phyloP scores from a whole-genome alignment of 23 red algal genomes.

The Gracilaria gracilis region DNA sequence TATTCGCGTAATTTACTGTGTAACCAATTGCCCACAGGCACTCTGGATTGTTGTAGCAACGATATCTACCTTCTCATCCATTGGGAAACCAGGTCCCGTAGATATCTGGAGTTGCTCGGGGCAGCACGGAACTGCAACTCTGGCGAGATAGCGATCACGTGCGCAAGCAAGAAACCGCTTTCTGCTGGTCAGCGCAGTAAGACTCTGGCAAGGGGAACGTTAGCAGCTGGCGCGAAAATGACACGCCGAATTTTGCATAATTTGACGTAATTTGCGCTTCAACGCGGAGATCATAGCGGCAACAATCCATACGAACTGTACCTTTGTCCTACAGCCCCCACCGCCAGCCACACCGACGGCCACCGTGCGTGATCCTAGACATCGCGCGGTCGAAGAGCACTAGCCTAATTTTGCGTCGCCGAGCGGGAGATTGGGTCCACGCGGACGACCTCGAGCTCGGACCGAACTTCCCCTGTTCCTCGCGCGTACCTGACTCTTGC shows the following conservation, averaged over 20 bases:
- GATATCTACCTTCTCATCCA: neutral
- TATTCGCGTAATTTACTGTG: no score
- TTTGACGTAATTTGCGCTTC: conserved; percentile 5
- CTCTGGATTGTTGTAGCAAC: neutral
- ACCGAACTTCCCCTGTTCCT: neutral
- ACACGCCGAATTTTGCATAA: neutral
- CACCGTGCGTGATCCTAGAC: neutral
- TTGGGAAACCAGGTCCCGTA: neutral
- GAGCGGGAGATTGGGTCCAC: conserved; percentile 13
- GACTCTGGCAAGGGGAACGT: no score
- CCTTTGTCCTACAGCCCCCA: neutral
- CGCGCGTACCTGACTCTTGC: neutral
- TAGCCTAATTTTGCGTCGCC: neutral
- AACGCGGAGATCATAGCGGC: conserved; percentile 8
- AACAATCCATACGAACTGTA: neutral
- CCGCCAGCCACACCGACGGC: no score
- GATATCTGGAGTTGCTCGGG: neutral
- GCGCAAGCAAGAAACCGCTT: no score
- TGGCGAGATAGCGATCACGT: neutral
- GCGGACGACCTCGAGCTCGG: neutral
- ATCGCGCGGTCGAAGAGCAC: neutral
- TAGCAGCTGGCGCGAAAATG: no score
- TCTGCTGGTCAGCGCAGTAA: no score
- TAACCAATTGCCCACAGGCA: no score
- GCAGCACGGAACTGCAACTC: neutral